A percentile compares a stretch with the other conserved stretches of the same genome.
Evolutionary conservation across 768 basidiomycete species (phyloP).

Genomic region (Mycena rosella): DNA sequence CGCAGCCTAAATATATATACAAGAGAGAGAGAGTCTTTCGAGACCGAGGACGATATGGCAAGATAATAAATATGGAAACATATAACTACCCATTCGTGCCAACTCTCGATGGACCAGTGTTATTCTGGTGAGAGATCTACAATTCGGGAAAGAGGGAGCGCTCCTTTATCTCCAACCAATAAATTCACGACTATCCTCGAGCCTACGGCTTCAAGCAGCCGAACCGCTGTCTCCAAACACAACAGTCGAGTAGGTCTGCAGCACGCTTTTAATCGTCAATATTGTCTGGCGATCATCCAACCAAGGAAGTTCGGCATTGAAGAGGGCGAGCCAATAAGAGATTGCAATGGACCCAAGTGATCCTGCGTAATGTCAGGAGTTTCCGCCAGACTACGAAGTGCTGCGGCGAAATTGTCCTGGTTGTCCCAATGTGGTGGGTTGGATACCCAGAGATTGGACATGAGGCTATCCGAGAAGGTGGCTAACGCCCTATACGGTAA

Average conservation of each 20-base stretch:
- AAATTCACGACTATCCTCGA: no score
- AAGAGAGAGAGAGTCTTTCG: no score
- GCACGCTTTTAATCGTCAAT: background rate
- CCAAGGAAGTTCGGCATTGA: conserved; percentile 32
- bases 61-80: no score
- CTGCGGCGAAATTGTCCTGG: conserved; percentile 28
- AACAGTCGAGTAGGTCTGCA: conserved; percentile 9
- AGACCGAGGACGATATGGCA: no score
- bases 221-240: no score
- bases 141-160: no score
- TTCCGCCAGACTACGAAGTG: conserved; percentile 18
- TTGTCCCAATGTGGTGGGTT: conserved; percentile 14
- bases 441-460: conserved; percentile 18
- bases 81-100: no score
- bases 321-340: conserved; percentile 16
- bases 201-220: no score
- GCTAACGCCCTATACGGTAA: conserved; percentile 28
- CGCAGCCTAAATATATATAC: no score
- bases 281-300: conserved; percentile 21
- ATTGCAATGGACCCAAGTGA: conserved; percentile 11
- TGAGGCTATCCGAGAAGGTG: conserved; percentile 15
- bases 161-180: no score
- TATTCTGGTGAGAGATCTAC: no score
- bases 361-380: background rate
- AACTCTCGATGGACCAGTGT: no score